Conservation (phyloP, 192 early-diverging fungal species). For the Coemansia sp. region DNA sequence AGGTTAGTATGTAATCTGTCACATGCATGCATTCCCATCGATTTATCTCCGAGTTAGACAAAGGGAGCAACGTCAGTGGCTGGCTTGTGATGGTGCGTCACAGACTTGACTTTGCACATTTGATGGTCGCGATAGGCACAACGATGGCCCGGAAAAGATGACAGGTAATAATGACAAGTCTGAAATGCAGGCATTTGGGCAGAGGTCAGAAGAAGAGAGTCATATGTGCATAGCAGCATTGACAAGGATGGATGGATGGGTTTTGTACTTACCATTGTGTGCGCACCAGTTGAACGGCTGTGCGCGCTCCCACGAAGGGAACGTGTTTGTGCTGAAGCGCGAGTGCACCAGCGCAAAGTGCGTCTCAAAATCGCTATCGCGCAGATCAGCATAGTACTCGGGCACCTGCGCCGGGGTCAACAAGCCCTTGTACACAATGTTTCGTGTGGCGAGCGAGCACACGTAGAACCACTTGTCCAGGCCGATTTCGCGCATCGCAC, state of each 20-base stretch:
- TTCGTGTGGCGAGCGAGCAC: slow-evolving; percentile 91
- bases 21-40: not conserved
- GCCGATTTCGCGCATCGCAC: slow-evolving; percentile 80
- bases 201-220: too few relatives aligned
- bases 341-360: slow-evolving; percentile 98
- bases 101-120: not conserved
- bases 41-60: too few relatives aligned
- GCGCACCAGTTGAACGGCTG: slow-evolving; percentile 98
- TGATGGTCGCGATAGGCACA: not conserved
- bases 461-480: slow-evolving; percentile 94
- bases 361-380: slow-evolving; percentile 76
- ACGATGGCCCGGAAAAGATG: not conserved
- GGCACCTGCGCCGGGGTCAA: slow-evolving; percentile 94
- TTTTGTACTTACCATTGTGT: slow-evolving; percentile 82
- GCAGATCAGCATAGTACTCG: slow-evolving; percentile 88
- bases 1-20: slow-evolving; percentile 2
- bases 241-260: too few relatives aligned
- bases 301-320: slow-evolving; percentile 98
- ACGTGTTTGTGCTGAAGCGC: slow-evolving; percentile 98
- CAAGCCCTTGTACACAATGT: slow-evolving; percentile 97
- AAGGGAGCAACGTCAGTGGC: not conserved
- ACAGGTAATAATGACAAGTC: too few relatives aligned
- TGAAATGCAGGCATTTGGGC: too few relatives aligned
- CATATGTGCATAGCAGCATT: too few relatives aligned
- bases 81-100: not conserved